Evolutionary conservation across 306 rosid species (phyloP), one percentile per base, ranked within the genome.

Genomic region (Mimosa bimucronata): DNA sequence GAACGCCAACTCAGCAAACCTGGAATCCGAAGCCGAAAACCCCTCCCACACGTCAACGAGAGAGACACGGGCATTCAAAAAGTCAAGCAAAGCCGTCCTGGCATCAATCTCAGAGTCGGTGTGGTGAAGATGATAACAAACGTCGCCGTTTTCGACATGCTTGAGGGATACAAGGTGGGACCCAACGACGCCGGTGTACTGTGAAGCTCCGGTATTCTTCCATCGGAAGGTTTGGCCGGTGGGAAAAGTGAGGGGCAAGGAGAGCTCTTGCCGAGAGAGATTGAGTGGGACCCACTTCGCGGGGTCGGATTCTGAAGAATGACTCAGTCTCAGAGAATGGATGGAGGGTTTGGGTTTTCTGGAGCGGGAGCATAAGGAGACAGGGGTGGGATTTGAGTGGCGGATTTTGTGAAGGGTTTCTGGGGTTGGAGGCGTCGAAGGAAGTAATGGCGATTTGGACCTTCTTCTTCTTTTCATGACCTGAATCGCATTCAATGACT

Each of bases 201-300:
- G 92, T 0, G 48, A 83, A 15, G 94, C 88, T 9, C 87, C 97
- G 48, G 98, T 95, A 55, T 84, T 88, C 29, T 80, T 87, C 98
- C 98, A 92, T 38, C 97, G 85, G 92, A 94, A 94, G 81, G 97
- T 92, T 87, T 94, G 98, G 78, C 98, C 98, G 28, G 98, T 94
- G 66, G 97, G 98, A 88, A 94, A 94, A 45, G 97, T 94, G 89
- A 91, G 95, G 37, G 91, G 89, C 34, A 92, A n/a, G 18, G 82
- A 92, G 87, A 95, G 98, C 74, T 92, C 97, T 28, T 87, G 83
- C 31, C 64, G 85, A 81, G 81, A 6, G 23, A 95, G 78, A 42
- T 88, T 81, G 60, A 95, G 94, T 0, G 96, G 78, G 52, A 76
- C 81, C 98, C 98, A 83, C 26, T 85, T 48, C 67, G 53, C 15